Base-by-base conservation (phyloP, 2,329 filamentous ascomycete species). In the Aspergillus fumigatiaffinis region DNA sequence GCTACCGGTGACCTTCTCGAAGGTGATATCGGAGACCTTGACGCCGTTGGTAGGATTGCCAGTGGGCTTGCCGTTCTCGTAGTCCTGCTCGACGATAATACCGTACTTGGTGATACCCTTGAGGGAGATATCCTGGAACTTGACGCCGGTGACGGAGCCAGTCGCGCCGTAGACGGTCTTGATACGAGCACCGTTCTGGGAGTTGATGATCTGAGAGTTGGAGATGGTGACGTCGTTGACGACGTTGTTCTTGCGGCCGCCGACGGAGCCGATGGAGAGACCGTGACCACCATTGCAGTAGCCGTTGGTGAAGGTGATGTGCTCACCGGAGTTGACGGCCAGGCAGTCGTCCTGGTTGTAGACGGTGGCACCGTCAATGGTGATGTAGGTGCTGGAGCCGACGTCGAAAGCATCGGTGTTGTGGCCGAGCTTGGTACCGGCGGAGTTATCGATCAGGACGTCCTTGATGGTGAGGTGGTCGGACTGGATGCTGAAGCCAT, bases 281-380 rank as follows among this genome's bases (percentile, higher is more conserved):
- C 83, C 84, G 66, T 84, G 82, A 25, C 69, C 69, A 35, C 69
- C 68, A 56, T 65, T 68, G 64, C 69, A 71, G 48, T 66, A 60
- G 50, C 66, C 68, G 12, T 66, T 65, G 14, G 61, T 67, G 61
- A 71, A 70, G 6, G 63, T 46, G 57, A 71, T 71, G 51, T 69
- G 67, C 66, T 73, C 78, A 54, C 83, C 82, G 2, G 80, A 83
- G 73, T 85, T 85, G 63, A 85, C 72, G 35, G 83, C 83, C 14
- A 85, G 70, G 64, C 83, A 86, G 65, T 85, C 83, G 58, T 86
- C 83, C 70, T 85, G 83, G 73, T 85, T 85, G 66, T 80, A 76
- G 54, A 85, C 74, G 54, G 72, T 77, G 26, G 81, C 80, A 44
- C 78, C 77, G 52, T 73, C 73, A 66, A 86, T 84, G 52, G 73